Conservation (phyloP, 2,329 filamentous ascomycete genomes). For the Bisporella sp. region DNA sequence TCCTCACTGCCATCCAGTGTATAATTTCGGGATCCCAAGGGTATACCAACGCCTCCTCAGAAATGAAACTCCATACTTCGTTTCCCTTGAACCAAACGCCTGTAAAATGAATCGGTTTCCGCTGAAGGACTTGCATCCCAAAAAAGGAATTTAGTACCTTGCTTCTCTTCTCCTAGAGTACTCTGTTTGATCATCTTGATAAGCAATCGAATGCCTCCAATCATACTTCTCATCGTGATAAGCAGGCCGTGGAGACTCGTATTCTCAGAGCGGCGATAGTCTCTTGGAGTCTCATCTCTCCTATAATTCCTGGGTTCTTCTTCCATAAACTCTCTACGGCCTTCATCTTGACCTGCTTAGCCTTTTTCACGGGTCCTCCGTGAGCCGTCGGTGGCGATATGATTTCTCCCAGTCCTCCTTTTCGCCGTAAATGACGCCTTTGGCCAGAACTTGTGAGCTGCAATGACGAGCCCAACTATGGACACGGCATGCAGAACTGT, state of each 20-base stretch:
- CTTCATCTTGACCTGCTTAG: neutral
- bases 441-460: slow-evolving; percentile 21
- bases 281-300: neutral
- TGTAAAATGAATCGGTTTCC: no score
- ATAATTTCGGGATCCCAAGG: no score
- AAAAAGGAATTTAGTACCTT: neutral
- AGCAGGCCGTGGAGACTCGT: no score
- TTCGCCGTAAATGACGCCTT: slow-evolving; percentile 20
- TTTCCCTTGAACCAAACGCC: no score
- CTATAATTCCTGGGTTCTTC: neutral
- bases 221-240: no score
- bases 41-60: no score
- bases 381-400: slow-evolving; percentile 3
- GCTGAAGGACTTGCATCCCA: neutral
- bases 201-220: no score
- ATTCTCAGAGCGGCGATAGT: neutral
- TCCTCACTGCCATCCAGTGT: no score
- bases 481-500: slow-evolving; percentile 10
- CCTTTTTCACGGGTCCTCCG: neutral
- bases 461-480: slow-evolving; percentile 19
- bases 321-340: slow-evolving; percentile 3
- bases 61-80: no score
- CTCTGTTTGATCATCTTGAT: neutral
- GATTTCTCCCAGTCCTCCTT: slow-evolving; percentile 19
- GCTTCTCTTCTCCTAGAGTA: neutral